A percentile compares a stretch with the other conserved stretches of the same genome.
Evolutionary conservation across 805 yeast genomes (phyloP).

Genomic region (Hanseniaspora vineae): DNA sequence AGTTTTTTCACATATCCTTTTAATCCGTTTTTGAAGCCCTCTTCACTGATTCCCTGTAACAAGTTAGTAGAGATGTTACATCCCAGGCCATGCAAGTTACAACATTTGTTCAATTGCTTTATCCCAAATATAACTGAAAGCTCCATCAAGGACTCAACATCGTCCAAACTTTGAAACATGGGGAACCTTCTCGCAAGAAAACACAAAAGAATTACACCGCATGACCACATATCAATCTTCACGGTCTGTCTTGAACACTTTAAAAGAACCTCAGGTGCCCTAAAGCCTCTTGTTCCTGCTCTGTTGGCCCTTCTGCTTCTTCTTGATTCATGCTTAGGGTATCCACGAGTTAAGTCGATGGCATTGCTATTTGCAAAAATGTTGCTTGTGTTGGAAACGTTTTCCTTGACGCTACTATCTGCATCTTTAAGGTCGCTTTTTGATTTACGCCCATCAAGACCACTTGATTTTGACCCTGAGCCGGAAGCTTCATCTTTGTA

Average conservation of each 20-base stretch:
- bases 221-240: conserved; percentile 84
- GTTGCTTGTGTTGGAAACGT: conserved; percentile 12
- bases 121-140: conserved; percentile 70
- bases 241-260: conserved; percentile 76
- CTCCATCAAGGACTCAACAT: conserved; percentile 81
- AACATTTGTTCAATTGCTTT: conserved; percentile 58
- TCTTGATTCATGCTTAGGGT: conserved; percentile 76
- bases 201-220: conserved; percentile 77
- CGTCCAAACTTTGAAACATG: conserved; percentile 87
- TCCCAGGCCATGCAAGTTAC: conserved; percentile 78
- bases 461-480: too few species aligned
- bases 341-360: conserved; percentile 40
- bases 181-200: conserved; percentile 75
- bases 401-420: too few species aligned
- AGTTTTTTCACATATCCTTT: conserved; percentile 19
- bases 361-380: conserved; percentile 14
- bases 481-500: neutral
- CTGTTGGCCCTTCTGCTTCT: conserved; percentile 89
- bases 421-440: too few species aligned
- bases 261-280: conserved; percentile 87
- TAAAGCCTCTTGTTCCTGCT: conserved; percentile 91
- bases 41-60: conserved; percentile 29
- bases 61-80: conserved; percentile 55
- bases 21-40: conserved; percentile 24
- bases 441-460: too few species aligned